Evolutionary conservation across 2,329 filamentous ascomycete species (phyloP).

Genomic region (Colletotrichum nymphaeae): DNA sequence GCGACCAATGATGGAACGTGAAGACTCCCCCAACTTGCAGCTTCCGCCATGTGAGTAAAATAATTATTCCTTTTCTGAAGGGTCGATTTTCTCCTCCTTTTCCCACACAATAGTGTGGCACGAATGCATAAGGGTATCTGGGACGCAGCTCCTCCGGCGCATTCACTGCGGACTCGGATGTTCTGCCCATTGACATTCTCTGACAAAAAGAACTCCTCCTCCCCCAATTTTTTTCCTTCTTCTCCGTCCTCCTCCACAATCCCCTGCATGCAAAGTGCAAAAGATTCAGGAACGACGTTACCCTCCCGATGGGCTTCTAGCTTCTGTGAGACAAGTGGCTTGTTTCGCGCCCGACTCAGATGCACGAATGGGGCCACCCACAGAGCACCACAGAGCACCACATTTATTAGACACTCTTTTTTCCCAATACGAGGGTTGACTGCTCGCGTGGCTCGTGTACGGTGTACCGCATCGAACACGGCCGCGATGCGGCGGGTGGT

Average conservation of each 20-base stretch:
- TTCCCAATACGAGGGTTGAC: background rate
- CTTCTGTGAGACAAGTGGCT: conserved; percentile 27
- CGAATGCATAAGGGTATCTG: background rate
- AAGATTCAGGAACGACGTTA: conserved; percentile 20
- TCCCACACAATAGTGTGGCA: background rate
- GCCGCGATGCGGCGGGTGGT: background rate
- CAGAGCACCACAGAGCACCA: background rate
- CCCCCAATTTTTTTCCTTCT: background rate
- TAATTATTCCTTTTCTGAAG: background rate
- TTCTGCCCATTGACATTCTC: conserved; percentile 4
- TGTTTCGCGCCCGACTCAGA: conserved; percentile 19
- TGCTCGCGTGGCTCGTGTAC: background rate
- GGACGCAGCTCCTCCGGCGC: background rate
- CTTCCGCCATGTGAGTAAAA: conserved; percentile 1
- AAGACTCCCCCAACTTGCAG: background rate
- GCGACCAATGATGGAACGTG: conserved; percentile 11
- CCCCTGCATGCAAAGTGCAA: conserved; percentile 5
- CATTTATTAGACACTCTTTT: background rate
- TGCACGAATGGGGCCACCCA: conserved; percentile 12
- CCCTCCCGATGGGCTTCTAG: conserved; percentile 4
- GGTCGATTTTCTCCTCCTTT: background rate
- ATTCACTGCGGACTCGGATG: background rate
- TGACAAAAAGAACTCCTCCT: background rate
- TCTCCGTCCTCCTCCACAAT: background rate
- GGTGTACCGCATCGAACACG: background rate